phyloP scores from a whole-genome alignment of 768 basidiomycete species.

The Agrocybe pediades region DNA sequence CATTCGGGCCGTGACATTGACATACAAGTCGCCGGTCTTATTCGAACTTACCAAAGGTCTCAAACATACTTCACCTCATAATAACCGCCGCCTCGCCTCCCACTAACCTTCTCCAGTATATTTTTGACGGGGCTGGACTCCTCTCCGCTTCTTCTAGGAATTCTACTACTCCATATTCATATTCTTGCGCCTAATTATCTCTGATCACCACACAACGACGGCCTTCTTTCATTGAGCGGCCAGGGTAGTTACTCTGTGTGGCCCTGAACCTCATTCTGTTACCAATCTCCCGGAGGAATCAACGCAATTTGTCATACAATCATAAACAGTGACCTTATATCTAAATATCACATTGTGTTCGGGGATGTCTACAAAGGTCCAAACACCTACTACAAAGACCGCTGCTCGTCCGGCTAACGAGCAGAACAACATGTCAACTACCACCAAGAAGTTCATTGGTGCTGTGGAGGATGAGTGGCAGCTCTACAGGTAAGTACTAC shows the following conservation, averaged over 20 bases:
- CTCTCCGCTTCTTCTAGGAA: neutral
- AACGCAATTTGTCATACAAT: neutral
- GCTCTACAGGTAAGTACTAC: constrained; percentile 62
- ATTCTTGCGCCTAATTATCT: too few species aligned
- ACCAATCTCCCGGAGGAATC: neutral
- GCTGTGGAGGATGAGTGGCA: constrained; percentile 86
- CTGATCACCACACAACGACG: too few species aligned
- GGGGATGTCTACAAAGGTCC: neutral
- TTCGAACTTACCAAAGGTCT: too few species aligned
- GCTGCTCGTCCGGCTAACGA: neutral
- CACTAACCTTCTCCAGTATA: too few species aligned
- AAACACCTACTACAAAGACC: neutral
- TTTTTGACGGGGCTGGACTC: neutral
- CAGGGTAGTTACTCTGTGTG: too few species aligned
- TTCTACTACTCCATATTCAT: neutral
- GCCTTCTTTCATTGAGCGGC: too few species aligned
- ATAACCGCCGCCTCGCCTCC: too few species aligned
- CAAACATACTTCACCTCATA: too few species aligned
- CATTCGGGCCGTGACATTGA: neutral
- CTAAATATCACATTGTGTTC: neutral
- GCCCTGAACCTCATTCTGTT: neutral
- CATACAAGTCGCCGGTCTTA: too few species aligned
- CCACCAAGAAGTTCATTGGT: constrained; percentile 58
- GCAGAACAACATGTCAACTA: constrained; percentile 6
- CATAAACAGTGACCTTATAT: too few species aligned